A percentile compares a stretch with the other conserved stretches of the same genome.
Evolutionary conservation across 306 rosid species (phyloP).

Genomic region (Alnus glutinosa): DNA sequence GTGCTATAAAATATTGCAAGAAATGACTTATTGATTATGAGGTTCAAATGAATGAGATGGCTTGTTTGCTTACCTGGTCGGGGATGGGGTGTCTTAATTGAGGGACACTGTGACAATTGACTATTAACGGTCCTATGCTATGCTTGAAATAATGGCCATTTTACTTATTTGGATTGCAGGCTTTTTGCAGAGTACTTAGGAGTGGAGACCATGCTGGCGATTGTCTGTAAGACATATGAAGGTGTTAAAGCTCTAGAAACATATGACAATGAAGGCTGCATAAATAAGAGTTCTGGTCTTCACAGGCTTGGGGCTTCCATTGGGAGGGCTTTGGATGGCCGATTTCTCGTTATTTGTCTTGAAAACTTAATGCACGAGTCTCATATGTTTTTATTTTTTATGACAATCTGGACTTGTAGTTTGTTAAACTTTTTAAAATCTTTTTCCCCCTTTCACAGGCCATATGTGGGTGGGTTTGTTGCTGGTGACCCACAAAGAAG

Average conservation of each 20-base stretch:
- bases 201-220: conserved; percentile 67
- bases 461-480: conserved; percentile 65
- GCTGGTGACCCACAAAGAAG: conserved; percentile 64
- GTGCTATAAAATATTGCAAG: not conserved
- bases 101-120: not conserved
- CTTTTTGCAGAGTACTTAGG: conserved; percentile 85
- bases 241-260: conserved; percentile 75
- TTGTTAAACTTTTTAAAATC: conserved; percentile 7
- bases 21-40: not conserved
- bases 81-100: not conserved
- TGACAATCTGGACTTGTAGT: conserved; percentile 23
- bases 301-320: conserved; percentile 68
- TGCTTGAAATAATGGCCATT: not conserved
- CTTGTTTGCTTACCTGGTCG: not conserved
- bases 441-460: conserved; percentile 40
- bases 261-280: conserved; percentile 62
- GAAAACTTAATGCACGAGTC: conserved; percentile 55
- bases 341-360: conserved; percentile 74
- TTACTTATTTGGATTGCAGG: conserved; percentile 51
- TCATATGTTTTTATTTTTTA: not conserved
- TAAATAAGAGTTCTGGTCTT: conserved; percentile 59
- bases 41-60: not conserved
- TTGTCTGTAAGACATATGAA: conserved; percentile 76
- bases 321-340: conserved; percentile 70
- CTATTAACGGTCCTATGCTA: not conserved